Evolutionary conservation across 106 monocot genomes (phyloP).

Genomic region (Allium cepa): DNA sequence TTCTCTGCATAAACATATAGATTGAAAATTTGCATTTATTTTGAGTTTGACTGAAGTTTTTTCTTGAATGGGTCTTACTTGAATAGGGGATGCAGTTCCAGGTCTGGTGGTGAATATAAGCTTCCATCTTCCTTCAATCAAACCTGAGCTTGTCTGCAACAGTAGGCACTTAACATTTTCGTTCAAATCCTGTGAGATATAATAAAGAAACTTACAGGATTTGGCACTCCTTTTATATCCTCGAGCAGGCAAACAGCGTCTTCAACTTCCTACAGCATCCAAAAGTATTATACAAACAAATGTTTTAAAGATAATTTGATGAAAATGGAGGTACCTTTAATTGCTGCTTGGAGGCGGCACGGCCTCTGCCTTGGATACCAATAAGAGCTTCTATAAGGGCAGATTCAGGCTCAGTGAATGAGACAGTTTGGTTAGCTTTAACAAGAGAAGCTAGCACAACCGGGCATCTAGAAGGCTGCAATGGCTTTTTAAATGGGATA

Average conservation of each 20-base stretch:
- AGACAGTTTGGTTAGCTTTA: slow-evolving; percentile 10
- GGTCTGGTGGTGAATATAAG: slow-evolving; percentile 97
- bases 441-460: slow-evolving; percentile 25
- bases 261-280: slow-evolving; percentile 61
- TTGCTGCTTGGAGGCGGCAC: slow-evolving; percentile 41
- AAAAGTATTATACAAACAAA: background rate
- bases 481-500: background rate
- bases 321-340: slow-evolving; percentile 30
- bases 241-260: slow-evolving; percentile 56
- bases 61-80: slow-evolving; percentile 29
- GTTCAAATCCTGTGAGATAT: background rate
- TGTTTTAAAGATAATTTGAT: background rate
- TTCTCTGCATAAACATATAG: slow-evolving; percentile 44
- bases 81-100: slow-evolving; percentile 99
- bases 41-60: background rate
- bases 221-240: slow-evolving; percentile 40
- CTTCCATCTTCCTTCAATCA: slow-evolving; percentile 96
- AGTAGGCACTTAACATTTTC: background rate
- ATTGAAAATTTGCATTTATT: background rate
- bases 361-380: slow-evolving; percentile 72
- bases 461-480: background rate
- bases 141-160: slow-evolving; percentile 61
- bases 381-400: slow-evolving; percentile 57
- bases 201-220: slow-evolving; percentile 53
- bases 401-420: slow-evolving; percentile 47